A percentile compares a stretch with the other conserved stretches of the same genome.
phyloP scores from a whole-genome alignment of 164 flowering plant genomes.

The Akebia trifoliata region DNA sequence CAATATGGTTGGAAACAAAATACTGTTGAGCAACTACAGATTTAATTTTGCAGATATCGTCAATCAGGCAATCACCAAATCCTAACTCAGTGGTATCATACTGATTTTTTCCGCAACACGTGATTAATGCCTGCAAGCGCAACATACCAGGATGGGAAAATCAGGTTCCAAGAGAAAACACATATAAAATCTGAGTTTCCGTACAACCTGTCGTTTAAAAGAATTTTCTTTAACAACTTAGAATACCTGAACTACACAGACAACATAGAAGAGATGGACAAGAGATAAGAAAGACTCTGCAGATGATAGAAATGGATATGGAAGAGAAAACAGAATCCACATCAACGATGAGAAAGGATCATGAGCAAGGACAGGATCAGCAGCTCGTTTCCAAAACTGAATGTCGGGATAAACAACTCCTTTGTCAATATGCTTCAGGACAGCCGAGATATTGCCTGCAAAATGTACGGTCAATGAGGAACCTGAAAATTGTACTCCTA shows the following conservation, averaged over 20 bases:
- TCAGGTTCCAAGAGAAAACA: neutral
- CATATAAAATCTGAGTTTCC: neutral
- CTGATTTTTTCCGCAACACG: slow-evolving; percentile 29
- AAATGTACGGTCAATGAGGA: slow-evolving; percentile 10
- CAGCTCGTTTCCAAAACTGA: slow-evolving; percentile 70
- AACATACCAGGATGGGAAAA: slow-evolving; percentile 5
- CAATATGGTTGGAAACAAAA: slow-evolving; percentile 56
- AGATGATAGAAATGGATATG: slow-evolving; percentile 55
- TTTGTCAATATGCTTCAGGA: slow-evolving; percentile 40
- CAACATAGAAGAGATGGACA: slow-evolving; percentile 76
- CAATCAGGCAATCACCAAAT: slow-evolving; percentile 37
- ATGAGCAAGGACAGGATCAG: slow-evolving; percentile 70
- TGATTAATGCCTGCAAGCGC: slow-evolving; percentile 57
- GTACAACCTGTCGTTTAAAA: neutral
- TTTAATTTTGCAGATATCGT: slow-evolving; percentile 43
- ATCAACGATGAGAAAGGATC: slow-evolving; percentile 95
- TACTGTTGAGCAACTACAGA: slow-evolving; percentile 33
- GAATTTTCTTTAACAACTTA: neutral
- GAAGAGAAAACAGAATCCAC: slow-evolving; percentile 92
- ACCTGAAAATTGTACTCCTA: neutral
- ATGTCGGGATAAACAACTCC: slow-evolving; percentile 45
- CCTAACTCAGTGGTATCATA: slow-evolving; percentile 24
- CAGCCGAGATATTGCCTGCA: slow-evolving; percentile 41
- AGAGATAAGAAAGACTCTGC: slow-evolving; percentile 58
- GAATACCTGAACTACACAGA: slow-evolving; percentile 67